Base-by-base conservation (phyloP, 495 filamentous ascomycete species). In the Daldinia grandis region DNA sequence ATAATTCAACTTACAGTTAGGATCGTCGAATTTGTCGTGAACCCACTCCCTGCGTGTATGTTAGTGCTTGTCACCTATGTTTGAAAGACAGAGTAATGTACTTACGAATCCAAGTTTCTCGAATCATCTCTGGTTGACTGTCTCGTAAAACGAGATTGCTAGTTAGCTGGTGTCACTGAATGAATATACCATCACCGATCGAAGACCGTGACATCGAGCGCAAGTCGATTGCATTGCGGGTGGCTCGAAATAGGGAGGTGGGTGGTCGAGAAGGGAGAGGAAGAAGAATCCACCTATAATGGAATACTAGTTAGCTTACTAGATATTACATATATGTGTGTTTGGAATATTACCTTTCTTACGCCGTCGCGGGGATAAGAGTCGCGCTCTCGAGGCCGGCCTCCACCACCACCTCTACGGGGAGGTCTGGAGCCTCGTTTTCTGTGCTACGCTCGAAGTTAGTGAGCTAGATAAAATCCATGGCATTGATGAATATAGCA, bases 1-100 rank as follows among this genome's bases (percentile, higher is more conserved):
- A 56, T 66, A 33, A 63, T 58, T 63, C 38, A 47, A 54, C 76
- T 60, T 81, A 83, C 84, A 76, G 67, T 78, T 76, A 55, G 66
- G 50, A 24, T 92, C 92, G 75, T 94, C 91, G 73, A 87, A 97
- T 75, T 89, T 91, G 80, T 97, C 93, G 76, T 97, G 93, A 68
- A 95, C 91, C 93, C 93, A 96, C 77, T 97, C 93, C 66, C 92
- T 96, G 58, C 5, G 10, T 51, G 15, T 24, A 17, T 59, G 38
- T 72, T 33, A 69, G 59, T 58, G 8, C 12, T 50, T 27, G 24
- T 9, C 57, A 38, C 33, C 25, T 58, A 57, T 19, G 7, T 49
- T 65, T 66, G 19, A 33, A 54, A 35, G 24, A 63, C 28, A 37
- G 42, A 40, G 55, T 24, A 37, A 24, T 49, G 9, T 25, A 77